A percentile compares a stretch with the other conserved stretches of the same genome.
Evolutionary conservation across 192 early-diverging fungal genomes (phyloP).

Genomic region (Endogone sp.): DNA sequence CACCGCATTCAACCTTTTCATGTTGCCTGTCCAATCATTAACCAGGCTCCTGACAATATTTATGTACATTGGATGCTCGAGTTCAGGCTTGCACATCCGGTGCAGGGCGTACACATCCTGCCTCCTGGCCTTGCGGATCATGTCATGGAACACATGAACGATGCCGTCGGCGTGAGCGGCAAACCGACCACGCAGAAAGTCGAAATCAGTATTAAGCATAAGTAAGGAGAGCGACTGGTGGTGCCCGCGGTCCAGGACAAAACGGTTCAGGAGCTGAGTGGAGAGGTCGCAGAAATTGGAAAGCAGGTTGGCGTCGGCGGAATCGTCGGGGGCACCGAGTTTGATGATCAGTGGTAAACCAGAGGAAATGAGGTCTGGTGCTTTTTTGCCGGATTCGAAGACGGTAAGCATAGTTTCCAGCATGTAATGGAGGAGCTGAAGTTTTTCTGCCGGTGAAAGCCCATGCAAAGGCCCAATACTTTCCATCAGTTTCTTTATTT

Average conservation of each 20-base stretch:
- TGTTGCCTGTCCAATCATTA: neutral
- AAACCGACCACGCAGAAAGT: neutral
- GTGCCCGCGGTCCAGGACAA: neutral
- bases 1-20: neutral
- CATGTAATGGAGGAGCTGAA: neutral
- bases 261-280: neutral
- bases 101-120: neutral
- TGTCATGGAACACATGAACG: neutral
- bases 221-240: neutral
- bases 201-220: neutral
- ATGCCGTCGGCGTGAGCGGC: neutral
- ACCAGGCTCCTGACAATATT: neutral
- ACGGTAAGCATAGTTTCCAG: neutral
- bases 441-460: neutral
- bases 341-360: neutral
- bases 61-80: neutral
- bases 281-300: neutral
- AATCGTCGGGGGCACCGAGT: neutral
- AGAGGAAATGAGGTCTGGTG: neutral
- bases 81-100: neutral
- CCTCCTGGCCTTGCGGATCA: neutral
- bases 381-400: neutral
- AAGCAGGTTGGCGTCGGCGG: neutral
- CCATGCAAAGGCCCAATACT: neutral
- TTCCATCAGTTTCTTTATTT: neutral